Conservation (phyloP, 345 rosid genomes). For the Lagerstroemia speciosa region DNA sequence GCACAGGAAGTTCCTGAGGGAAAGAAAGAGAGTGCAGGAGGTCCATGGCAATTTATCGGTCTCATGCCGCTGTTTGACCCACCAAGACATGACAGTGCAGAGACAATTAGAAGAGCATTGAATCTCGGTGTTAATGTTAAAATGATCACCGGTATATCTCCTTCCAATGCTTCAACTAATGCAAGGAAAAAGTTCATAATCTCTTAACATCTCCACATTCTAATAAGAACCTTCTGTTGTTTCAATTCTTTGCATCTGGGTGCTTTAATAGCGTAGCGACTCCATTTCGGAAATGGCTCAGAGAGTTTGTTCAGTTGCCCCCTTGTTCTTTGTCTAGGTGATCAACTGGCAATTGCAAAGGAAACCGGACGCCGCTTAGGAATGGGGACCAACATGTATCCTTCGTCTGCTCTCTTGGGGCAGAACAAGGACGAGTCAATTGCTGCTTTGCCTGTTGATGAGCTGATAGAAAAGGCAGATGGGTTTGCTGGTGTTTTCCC, state of each 20-base stretch:
- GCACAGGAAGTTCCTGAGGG: slow-evolving; percentile 59
- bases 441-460: slow-evolving; percentile 50
- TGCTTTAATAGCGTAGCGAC: neutral
- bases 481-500: slow-evolving; percentile 70
- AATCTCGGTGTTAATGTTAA: slow-evolving; percentile 64
- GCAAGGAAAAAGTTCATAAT: neutral
- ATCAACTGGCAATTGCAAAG: slow-evolving; percentile 59
- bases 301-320: neutral
- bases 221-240: no score
- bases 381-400: slow-evolving; percentile 69
- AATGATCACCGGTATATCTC: slow-evolving; percentile 47
- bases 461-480: slow-evolving; percentile 52
- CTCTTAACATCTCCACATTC: neutral
- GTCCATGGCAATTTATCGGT: slow-evolving; percentile 55
- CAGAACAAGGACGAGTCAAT: slow-evolving; percentile 54
- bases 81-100: slow-evolving; percentile 60
- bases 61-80: slow-evolving; percentile 63
- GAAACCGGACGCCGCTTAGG: slow-evolving; percentile 68
- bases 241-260: no score
- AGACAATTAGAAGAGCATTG: slow-evolving; percentile 47
- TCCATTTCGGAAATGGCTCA: neutral
- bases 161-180: neutral
- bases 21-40: slow-evolving; percentile 48
- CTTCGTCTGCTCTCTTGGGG: slow-evolving; percentile 54
- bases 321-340: slow-evolving; percentile 23